A percentile compares a stretch with the other conserved stretches of the same genome.
Evolutionary conservation across 1,284 basidiomycete species (phyloP).

Genomic region (Microbotryum scabiosae): DNA sequence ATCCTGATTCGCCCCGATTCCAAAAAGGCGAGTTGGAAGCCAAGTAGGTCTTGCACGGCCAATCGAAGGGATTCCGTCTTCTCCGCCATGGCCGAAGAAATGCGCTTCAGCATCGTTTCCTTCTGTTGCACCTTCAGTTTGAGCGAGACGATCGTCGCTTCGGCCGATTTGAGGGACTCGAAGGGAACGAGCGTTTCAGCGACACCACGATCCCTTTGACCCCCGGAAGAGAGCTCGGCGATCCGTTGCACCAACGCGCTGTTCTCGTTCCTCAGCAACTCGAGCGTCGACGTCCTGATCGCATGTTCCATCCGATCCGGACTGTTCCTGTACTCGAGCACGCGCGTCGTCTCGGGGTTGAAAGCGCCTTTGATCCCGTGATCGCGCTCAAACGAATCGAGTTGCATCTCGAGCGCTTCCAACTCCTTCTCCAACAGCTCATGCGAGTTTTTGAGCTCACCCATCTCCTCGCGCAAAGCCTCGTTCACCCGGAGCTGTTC

Average conservation of each 20-base stretch:
- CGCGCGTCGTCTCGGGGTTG: slow-evolving; percentile 59
- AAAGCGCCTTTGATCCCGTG: slow-evolving; percentile 69
- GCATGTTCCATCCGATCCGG: slow-evolving; percentile 66
- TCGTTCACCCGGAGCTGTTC: slow-evolving; percentile 29
- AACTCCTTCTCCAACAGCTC: slow-evolving; percentile 47
- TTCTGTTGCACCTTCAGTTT: slow-evolving; percentile 46
- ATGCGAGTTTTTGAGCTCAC: slow-evolving; percentile 16
- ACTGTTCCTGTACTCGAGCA: slow-evolving; percentile 62
- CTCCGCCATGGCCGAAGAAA: slow-evolving; percentile 52
- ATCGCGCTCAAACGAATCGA: slow-evolving; percentile 59
- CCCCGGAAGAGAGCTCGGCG: slow-evolving; percentile 25
- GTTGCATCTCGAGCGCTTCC: slow-evolving; percentile 57
- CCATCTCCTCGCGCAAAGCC: slow-evolving; percentile 30
- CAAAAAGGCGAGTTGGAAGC: slow-evolving; percentile 73
- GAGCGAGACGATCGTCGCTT: slow-evolving; percentile 53
- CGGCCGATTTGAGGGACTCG: slow-evolving; percentile 41
- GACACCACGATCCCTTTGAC: background rate
- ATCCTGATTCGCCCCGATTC: slow-evolving; percentile 73
- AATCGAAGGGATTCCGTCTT: slow-evolving; percentile 74
- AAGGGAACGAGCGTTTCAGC: slow-evolving; percentile 45
- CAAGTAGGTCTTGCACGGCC: slow-evolving; percentile 67
- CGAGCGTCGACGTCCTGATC: slow-evolving; percentile 56
- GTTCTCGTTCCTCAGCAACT: slow-evolving; percentile 65
- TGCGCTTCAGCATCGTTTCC: slow-evolving; percentile 52
- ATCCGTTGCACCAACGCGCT: slow-evolving; percentile 50